These are phyloP conservation scores for Debaryomyces fabryi DNA, from an alignment of 1,139 yeast genomes.

Conservation along the genomic window DNA sequence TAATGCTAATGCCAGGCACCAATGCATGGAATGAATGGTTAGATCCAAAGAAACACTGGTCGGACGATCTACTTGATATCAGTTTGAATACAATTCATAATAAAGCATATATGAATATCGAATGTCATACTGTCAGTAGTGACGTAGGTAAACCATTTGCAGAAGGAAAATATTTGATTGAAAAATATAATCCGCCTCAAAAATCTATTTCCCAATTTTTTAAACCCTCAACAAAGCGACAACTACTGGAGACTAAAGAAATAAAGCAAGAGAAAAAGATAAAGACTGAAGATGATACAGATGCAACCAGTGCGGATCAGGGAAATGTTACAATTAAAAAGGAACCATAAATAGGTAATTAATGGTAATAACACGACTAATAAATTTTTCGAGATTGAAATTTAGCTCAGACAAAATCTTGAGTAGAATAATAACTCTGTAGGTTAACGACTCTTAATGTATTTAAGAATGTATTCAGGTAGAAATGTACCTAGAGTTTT, in stretches of 20 bases:
- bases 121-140: constrained; percentile 56
- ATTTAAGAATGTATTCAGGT: constrained; percentile 1
- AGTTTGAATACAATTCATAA: constrained; percentile 41
- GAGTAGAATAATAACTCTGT: neutral
- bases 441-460: neutral
- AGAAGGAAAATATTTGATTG: constrained; percentile 49
- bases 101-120: constrained; percentile 44
- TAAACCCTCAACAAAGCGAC: constrained; percentile 3
- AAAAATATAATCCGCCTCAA: constrained; percentile 26
- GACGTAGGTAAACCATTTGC: constrained; percentile 67
- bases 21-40: constrained; percentile 67
- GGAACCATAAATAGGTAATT: neutral
- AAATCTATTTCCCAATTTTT: constrained; percentile 33
- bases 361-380: neutral
- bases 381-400: constrained; percentile 9
- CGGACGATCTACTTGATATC: constrained; percentile 34
- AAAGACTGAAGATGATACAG: neutral
- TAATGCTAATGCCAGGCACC: constrained; percentile 61
- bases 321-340: neutral
- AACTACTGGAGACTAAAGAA: constrained; percentile 5
- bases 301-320: neutral
- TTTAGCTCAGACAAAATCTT: neutral
- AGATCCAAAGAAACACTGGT: constrained; percentile 47
- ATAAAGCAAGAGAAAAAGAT: constrained; percentile 7
- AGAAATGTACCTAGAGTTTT: neutral